Percentiles rank a stretch among this genome's conserved stretches.
Conservation (phyloP, 768 basidiomycete genomes). For the Cystobasidium ongulense region DNA sequence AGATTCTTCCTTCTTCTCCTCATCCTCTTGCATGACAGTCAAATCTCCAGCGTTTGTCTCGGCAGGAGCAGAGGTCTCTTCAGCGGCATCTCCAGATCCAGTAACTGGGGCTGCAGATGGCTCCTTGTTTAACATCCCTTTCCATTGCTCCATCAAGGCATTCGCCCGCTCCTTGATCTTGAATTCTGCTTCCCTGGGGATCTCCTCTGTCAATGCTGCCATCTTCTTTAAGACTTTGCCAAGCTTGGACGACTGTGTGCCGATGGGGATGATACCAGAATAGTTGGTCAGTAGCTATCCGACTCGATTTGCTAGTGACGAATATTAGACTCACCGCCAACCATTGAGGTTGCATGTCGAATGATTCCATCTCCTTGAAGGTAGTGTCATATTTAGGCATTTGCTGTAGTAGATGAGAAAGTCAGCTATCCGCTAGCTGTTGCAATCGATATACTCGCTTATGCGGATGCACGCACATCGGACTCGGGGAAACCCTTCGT, state of each 20-base stretch:
- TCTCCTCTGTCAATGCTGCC: conserved; percentile 45
- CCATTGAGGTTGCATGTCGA: conserved; percentile 40
- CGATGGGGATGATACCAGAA: too few species aligned
- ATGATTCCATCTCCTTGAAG: conserved; percentile 41
- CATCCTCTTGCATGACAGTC: neutral
- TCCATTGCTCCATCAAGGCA: conserved; percentile 64
- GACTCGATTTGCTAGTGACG: too few species aligned
- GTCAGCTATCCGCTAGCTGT: neutral
- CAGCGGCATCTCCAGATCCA: neutral
- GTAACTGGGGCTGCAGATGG: neutral
- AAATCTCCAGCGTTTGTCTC: neutral
- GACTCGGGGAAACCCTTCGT: conserved; percentile 28
- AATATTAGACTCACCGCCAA: conserved; percentile 38
- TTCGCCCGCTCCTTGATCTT: conserved; percentile 64
- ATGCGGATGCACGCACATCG: conserved; percentile 25
- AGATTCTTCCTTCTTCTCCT: conserved; percentile 26
- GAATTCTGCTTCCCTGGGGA: conserved; percentile 61
- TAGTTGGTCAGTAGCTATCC: too few species aligned
- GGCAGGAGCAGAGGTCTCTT: neutral
- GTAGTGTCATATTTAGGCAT: conserved; percentile 38
- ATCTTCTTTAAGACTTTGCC: conserved; percentile 86
- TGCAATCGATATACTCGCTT: neutral
- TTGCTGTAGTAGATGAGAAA: conserved; percentile 30
- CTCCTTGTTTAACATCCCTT: conserved; percentile 40
- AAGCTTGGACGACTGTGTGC: conserved; percentile 64